These are phyloP conservation scores for Gracilaria domingensis DNA, from an alignment of 23 red algal species.

Conservation along the genomic window DNA sequence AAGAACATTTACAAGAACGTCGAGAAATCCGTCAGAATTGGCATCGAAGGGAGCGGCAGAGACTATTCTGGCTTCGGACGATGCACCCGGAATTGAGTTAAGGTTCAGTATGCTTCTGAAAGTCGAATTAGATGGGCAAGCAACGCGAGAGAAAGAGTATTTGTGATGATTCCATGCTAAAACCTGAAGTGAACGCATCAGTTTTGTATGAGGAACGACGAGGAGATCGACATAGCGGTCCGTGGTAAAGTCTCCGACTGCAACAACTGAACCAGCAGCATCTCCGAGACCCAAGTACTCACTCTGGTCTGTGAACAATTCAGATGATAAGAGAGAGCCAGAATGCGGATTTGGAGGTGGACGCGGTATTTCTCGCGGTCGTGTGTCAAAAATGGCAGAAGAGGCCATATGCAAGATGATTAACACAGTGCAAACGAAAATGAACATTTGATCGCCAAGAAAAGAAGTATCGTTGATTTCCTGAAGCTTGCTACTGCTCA, in stretches of 20 bases:
- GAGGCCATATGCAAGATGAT: background rate
- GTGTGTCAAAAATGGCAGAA: conserved; percentile 9
- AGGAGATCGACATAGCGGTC: conserved; percentile 79
- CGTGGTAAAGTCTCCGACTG: conserved; percentile 83
- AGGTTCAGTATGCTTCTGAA: conserved; percentile 46
- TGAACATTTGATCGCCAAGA: background rate
- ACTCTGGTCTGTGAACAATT: conserved; percentile 75
- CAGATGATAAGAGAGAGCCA: conserved; percentile 8
- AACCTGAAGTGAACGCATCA: conserved; percentile 57
- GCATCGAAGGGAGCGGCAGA: conserved; percentile 76
- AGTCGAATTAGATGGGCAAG: conserved; percentile 25
- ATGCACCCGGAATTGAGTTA: conserved; percentile 17
- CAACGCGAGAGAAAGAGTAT: conserved; percentile 66
- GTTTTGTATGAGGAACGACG: conserved; percentile 43
- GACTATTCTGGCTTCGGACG: conserved; percentile 45
- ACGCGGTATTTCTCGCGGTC: background rate
- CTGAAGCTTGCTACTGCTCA: background rate
- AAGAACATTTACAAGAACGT: conserved; percentile 77
- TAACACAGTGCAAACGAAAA: background rate
- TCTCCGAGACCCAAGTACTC: conserved; percentile 72
- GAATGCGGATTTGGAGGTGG: conserved; percentile 29
- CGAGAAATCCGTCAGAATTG: conserved; percentile 87
- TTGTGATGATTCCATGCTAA: conserved; percentile 70
- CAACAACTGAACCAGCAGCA: conserved; percentile 58
- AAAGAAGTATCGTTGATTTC: background rate